A percentile compares a stretch with the other conserved stretches of the same genome.
Conservation (phyloP, 306 rosid species). For the Biancaea sappan region DNA sequence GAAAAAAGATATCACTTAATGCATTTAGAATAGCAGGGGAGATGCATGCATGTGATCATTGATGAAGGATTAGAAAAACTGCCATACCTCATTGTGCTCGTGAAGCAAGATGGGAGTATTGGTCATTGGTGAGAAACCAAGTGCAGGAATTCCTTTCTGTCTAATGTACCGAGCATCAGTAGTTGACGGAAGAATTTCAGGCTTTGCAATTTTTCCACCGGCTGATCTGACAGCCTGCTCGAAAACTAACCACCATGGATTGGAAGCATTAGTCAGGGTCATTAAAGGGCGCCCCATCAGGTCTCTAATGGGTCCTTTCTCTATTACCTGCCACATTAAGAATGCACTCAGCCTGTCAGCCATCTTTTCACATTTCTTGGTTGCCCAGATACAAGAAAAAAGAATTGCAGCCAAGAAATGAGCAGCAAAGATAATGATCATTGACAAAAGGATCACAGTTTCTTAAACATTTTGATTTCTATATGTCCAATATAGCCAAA, state of each 20-base stretch:
- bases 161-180: slow-evolving; percentile 73
- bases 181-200: slow-evolving; percentile 84
- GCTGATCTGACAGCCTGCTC: slow-evolving; percentile 62
- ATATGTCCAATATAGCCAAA: neutral
- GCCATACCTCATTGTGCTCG: slow-evolving; percentile 87
- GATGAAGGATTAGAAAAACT: slow-evolving; percentile 15
- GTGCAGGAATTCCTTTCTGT: slow-evolving; percentile 76
- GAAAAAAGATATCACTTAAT: neutral
- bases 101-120: slow-evolving; percentile 92
- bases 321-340: slow-evolving; percentile 51
- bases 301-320: slow-evolving; percentile 74
- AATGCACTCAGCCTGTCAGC: slow-evolving; percentile 1
- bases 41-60: neutral
- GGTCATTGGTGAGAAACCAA: slow-evolving; percentile 93
- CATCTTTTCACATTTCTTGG: neutral
- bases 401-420: slow-evolving; percentile 13
- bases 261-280: slow-evolving; percentile 72
- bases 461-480: slow-evolving; percentile 4
- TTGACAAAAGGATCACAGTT: slow-evolving; percentile 8
- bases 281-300: slow-evolving; percentile 62
- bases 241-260: slow-evolving; percentile 93
- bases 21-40: neutral
- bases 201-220: slow-evolving; percentile 81
- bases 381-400: slow-evolving; percentile 18
- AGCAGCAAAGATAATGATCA: slow-evolving; percentile 14